phyloP scores from a whole-genome alignment of 75 land plant species.

The Cupressus sempervirens region DNA sequence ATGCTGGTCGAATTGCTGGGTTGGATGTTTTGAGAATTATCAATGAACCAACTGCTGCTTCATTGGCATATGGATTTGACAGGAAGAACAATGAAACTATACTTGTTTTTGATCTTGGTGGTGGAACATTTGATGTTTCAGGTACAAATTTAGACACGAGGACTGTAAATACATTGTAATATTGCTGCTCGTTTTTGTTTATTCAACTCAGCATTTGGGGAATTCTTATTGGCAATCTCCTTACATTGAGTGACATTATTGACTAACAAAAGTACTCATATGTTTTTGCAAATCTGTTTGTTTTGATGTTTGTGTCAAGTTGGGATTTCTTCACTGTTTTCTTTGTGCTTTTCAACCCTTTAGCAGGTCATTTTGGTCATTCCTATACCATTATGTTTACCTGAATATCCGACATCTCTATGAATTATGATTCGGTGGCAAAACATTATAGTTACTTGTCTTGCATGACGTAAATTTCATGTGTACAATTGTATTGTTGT shows the following conservation, averaged over 20 bases:
- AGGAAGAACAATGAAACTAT: slow-evolving; percentile 73
- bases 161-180: neutral
- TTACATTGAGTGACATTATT: neutral
- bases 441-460: neutral
- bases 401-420: neutral
- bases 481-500: neutral
- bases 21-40: slow-evolving; percentile 78
- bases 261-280: neutral
- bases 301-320: neutral
- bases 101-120: slow-evolving; percentile 71
- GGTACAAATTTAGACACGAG: slow-evolving; percentile 18
- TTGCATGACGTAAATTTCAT: neutral
- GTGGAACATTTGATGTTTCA: slow-evolving; percentile 90
- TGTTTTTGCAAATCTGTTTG: neutral
- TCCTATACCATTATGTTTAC: neutral
- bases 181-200: neutral
- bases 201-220: neutral
- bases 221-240: neutral
- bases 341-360: neutral
- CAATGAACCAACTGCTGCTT: slow-evolving; percentile 88
- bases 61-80: slow-evolving; percentile 84
- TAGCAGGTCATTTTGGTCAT: neutral
- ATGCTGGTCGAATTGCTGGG: slow-evolving; percentile 88
- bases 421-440: neutral
- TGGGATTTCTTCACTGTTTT: neutral